phyloP scores from a whole-genome alignment of 495 filamentous ascomycete genomes.

The Podospora pseudopauciseta region DNA sequence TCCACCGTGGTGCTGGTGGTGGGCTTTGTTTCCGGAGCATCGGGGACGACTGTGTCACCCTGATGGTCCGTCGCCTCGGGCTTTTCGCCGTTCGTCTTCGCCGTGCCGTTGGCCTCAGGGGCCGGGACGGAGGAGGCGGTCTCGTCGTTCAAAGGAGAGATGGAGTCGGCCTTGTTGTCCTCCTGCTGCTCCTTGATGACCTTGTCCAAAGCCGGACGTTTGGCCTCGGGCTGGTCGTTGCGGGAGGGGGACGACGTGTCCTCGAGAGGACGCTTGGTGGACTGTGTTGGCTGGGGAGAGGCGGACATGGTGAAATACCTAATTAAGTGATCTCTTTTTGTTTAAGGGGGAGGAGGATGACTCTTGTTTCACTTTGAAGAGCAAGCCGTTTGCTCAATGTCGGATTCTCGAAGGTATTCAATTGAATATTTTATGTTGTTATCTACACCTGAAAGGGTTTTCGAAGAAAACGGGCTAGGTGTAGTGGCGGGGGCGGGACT shows the following conservation, averaged over 20 bases:
- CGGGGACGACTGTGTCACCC: constrained; percentile 66
- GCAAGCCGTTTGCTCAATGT: constrained; percentile 14
- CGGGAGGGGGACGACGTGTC: constrained; percentile 93
- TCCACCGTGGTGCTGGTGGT: constrained; percentile 44
- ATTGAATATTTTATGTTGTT: constrained; percentile 40
- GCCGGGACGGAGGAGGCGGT: constrained; percentile 18
- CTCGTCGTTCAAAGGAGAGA: constrained; percentile 38
- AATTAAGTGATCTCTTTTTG: constrained; percentile 24
- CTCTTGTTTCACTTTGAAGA: constrained; percentile 31
- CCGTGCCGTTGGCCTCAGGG: constrained; percentile 40
- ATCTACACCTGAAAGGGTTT: constrained; percentile 80
- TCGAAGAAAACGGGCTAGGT: constrained; percentile 89
- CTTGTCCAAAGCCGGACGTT: constrained; percentile 94
- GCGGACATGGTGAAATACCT: constrained; percentile 41
- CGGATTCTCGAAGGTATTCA: constrained; percentile 51
- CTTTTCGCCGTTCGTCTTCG: constrained; percentile 53
- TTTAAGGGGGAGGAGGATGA: constrained; percentile 25
- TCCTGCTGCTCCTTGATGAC: constrained; percentile 54
- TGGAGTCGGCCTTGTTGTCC: constrained; percentile 38
- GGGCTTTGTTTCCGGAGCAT: constrained; percentile 53
- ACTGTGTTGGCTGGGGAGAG: constrained; percentile 53
- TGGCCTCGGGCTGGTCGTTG: constrained; percentile 92
- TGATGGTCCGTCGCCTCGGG: constrained; percentile 57
- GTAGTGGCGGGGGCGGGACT: constrained; percentile 44
- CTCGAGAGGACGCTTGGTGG: constrained; percentile 90